phyloP scores from a whole-genome alignment of 2,329 filamentous ascomycete species.

The Pseudogymnoascus sp. region DNA sequence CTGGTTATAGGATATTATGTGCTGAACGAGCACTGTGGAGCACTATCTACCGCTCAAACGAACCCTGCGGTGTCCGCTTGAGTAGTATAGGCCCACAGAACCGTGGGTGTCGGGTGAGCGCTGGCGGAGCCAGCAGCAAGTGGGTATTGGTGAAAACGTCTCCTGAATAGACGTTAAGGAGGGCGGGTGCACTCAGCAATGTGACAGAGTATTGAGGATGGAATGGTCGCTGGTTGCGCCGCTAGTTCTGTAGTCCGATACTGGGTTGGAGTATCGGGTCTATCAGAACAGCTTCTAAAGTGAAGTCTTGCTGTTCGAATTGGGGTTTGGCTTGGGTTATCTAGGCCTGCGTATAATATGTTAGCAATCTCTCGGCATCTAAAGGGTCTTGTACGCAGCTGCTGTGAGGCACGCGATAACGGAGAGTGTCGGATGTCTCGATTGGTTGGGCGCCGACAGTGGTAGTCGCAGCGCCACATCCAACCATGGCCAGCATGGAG shows the following conservation, averaged over 20 bases:
- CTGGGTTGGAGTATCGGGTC: conserved; percentile 74
- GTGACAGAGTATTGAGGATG: conserved; percentile 72
- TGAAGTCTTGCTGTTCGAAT: conserved; percentile 23
- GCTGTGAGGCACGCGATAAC: neutral
- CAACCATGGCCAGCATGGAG: neutral
- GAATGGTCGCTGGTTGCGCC: conserved; percentile 71
- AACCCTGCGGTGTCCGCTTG: conserved; percentile 88
- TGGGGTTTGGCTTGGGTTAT: conserved; percentile 49
- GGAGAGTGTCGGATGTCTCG: neutral
- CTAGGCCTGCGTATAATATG: conserved; percentile 40
- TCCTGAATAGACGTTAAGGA: conserved; percentile 74
- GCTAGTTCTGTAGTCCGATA: conserved; percentile 75
- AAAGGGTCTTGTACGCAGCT: neutral
- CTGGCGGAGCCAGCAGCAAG: conserved; percentile 87
- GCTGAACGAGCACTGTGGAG: conserved; percentile 60
- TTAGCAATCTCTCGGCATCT: neutral
- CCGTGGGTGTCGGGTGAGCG: conserved; percentile 52
- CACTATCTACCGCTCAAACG: conserved; percentile 97
- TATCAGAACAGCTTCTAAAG: conserved; percentile 56
- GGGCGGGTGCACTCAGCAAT: conserved; percentile 77
- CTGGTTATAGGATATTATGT: neutral
- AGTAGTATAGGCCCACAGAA: conserved; percentile 95
- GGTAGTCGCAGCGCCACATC: neutral
- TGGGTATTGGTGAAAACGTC: conserved; percentile 45
- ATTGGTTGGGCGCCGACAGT: neutral